Evolutionary conservation across 2,329 filamentous ascomycete genomes (phyloP).

Genomic region (Beauveria sp.): DNA sequence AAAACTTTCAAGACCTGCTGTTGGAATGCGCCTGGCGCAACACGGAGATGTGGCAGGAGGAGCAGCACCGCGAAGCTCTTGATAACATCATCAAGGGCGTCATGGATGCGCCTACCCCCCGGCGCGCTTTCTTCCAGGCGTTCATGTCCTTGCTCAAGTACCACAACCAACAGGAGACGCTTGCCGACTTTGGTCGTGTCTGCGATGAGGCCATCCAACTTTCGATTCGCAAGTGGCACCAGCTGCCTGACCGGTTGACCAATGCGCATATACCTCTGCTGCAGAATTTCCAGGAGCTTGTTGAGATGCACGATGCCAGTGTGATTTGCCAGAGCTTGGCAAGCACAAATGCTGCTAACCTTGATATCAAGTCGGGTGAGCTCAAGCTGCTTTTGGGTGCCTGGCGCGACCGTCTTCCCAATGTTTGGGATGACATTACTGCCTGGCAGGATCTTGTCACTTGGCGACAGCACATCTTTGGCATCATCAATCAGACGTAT

Average conservation of each 20-base stretch:
- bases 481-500: conserved; percentile 92
- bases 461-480: conserved; percentile 98
- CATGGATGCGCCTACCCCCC: conserved; percentile 91
- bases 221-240: conserved; percentile 97
- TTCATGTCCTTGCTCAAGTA: conserved; percentile 96
- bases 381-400: conserved; percentile 88
- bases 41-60: conserved; percentile 87
- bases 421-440: conserved; percentile 99
- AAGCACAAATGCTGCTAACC: conserved; percentile 72
- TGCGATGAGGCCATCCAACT: conserved; percentile 97
- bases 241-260: conserved; percentile 86
- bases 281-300: conserved; percentile 95
- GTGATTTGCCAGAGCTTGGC: conserved; percentile 90
- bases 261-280: conserved; percentile 91
- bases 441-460: conserved; percentile 99
- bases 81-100: conserved; percentile 94
- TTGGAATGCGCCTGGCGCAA: conserved; percentile 94
- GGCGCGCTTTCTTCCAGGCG: conserved; percentile 93
- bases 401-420: conserved; percentile 91
- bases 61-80: conserved; percentile 78
- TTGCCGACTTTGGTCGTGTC: conserved; percentile 75
- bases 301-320: conserved; percentile 94
- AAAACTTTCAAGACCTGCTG: conserved; percentile 94
- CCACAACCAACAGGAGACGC: conserved; percentile 76
- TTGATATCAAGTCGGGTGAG: conserved; percentile 92